Base-by-base conservation (phyloP, 2,329 filamentous ascomycete species). In the Fusarium marasasianum region DNA sequence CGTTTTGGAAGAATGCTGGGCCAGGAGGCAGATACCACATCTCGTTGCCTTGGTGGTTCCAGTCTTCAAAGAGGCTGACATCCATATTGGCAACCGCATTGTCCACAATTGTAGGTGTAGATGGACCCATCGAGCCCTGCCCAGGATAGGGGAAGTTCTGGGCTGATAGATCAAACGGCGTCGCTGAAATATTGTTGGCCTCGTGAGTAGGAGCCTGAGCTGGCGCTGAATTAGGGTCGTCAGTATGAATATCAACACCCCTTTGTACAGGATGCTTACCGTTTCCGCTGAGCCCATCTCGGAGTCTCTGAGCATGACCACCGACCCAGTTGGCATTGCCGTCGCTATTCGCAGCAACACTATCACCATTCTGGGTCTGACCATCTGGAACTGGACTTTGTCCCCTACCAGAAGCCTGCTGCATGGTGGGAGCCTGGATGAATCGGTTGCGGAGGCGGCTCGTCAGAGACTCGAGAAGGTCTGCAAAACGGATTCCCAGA, bases 401-500 rank as follows among this genome's bases (percentile, higher is more conserved):
- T 7, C 81, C 84, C 53, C 84, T 84, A 22, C 80, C 82, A 20
- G 84, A 83, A 29, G 79, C 76, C 57, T 84, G 82, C 54, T 82
- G 82, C 69, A 85, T 83, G 9, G 86, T 85, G 11, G 90, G 88
- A 72, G 84, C 92, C 83, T 87, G 93, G 80, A 90, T 94, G 77
- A 96, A 94, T 12, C 93, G 89, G 75, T 91, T 91, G 61, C 93
- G 89, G 71, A 96, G 87, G 31, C 93, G 88, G 69, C 91, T 91
- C 1, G 93, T 95, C 45, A 96, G 84, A 3, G 92, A 93, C 77
- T 95, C 91, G n/a, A 96, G 89, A 54, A 96, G 88, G 77, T 95
- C 93, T 24, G 94, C 93, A 77, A 96, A 96, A 13, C 93, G 90
- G 67, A 93, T 94, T n/a, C 92, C 93, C 9, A 96, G 87, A 80